A percentile compares a stretch with the other conserved stretches of the same genome.
Conservation (phyloP, 2,329 filamentous ascomycete species). For the Colletotrichum incanum region DNA sequence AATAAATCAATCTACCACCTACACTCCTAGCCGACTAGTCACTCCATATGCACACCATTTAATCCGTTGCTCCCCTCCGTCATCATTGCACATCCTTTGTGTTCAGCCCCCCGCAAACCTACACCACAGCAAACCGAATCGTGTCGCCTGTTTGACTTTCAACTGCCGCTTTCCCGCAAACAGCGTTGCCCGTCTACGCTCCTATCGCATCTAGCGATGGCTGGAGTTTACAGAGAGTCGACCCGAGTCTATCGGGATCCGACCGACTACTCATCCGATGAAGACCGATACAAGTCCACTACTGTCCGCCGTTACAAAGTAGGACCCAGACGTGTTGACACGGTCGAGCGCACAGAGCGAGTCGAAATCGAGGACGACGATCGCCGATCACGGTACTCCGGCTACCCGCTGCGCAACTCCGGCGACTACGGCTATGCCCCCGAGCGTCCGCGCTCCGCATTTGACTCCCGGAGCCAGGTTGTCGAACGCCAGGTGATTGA, state of each 20-base stretch:
- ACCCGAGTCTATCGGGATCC: constrained; percentile 53
- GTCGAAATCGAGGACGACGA: constrained; percentile 63
- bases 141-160: constrained; percentile 16
- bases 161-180: constrained; percentile 38
- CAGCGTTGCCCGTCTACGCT: constrained; percentile 12
- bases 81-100: constrained; percentile 42
- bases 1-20: constrained; percentile 21
- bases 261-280: constrained; percentile 56
- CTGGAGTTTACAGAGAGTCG: constrained; percentile 52
- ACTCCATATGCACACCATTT: constrained; percentile 30
- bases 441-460: constrained; percentile 67
- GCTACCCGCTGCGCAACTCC: constrained; percentile 54
- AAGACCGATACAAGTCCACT: constrained; percentile 62
- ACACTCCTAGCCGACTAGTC: constrained; percentile 14
- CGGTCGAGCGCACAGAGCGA: constrained; percentile 57
- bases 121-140: constrained; percentile 15
- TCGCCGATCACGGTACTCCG: constrained; percentile 60
- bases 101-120: constrained; percentile 31
- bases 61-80: constrained; percentile 38
- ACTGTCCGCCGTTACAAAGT: constrained; percentile 71
- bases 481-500: constrained; percentile 49
- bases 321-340: constrained; percentile 57
- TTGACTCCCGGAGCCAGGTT: constrained; percentile 55
- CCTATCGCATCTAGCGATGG: constrained; percentile 39
- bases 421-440: constrained; percentile 60